Percentiles rank a stretch among this genome's conserved stretches.
These are phyloP conservation scores for Stenocarpella maydis DNA, from an alignment of 2,329 filamentous ascomycete species.

Conservation along the genomic window DNA sequence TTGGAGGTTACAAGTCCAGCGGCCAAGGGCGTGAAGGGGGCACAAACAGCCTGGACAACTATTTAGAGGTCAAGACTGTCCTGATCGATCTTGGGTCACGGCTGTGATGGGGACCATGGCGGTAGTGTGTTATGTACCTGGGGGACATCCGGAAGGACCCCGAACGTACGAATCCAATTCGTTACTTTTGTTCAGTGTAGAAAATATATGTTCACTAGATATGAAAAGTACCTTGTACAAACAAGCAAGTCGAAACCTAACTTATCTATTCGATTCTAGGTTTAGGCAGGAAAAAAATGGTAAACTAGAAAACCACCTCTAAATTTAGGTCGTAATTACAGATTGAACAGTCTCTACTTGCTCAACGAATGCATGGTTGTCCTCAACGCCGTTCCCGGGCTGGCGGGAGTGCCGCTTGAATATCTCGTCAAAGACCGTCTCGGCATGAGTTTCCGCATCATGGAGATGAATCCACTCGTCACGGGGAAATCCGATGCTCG, in stretches of 20 bases:
- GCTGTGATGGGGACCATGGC: not conserved
- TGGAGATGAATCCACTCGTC: conserved; percentile 62
- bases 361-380: not conserved
- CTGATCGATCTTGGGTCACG: conserved; percentile 41
- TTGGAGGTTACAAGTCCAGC: conserved; percentile 53
- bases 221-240: too few species aligned
- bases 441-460: conserved; percentile 57
- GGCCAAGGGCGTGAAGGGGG: conserved; percentile 48
- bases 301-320: not conserved
- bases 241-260: too few species aligned
- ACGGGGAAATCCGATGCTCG: conserved; percentile 56
- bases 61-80: conserved; percentile 45
- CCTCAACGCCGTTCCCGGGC: not conserved
- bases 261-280: not conserved
- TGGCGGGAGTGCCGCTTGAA: conserved; percentile 41
- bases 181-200: too few species aligned
- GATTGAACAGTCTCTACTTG: conserved; percentile 14
- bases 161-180: too few species aligned
- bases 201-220: too few species aligned
- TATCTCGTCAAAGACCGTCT: conserved; percentile 48
- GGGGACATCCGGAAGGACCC: too few species aligned
- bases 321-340: conserved; percentile 1
- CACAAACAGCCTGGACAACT: conserved; percentile 48
- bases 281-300: not conserved
- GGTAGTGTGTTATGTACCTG: too few species aligned